A percentile compares a stretch with the other conserved stretches of the same genome.
phyloP scores from a whole-genome alignment of 805 yeast species.

The Huiozyma naganishii region DNA sequence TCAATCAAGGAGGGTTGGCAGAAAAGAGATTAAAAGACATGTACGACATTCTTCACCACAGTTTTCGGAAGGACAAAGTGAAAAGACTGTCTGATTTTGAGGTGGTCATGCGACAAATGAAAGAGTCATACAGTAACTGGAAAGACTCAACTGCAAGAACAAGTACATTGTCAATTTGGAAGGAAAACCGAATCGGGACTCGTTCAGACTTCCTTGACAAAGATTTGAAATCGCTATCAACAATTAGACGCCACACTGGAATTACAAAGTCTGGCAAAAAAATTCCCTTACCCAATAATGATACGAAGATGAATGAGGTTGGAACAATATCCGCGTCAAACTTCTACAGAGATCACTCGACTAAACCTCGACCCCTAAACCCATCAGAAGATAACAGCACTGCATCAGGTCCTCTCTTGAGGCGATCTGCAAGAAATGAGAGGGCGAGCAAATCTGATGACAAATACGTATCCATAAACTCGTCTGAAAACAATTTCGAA shows the following conservation, averaged over 20 bases:
- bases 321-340: neutral
- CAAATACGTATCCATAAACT: conserved; percentile 1
- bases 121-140: too few relatives aligned
- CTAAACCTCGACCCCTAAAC: neutral
- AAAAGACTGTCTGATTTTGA: too few relatives aligned
- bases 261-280: too few relatives aligned
- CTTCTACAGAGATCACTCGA: neutral
- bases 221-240: too few relatives aligned
- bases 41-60: neutral
- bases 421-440: conserved; percentile 6
- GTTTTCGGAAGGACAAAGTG: neutral
- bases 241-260: too few relatives aligned
- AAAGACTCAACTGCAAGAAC: too few relatives aligned
- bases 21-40: neutral
- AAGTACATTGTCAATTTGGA: too few relatives aligned
- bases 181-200: too few relatives aligned
- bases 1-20: neutral
- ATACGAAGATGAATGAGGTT: neutral
- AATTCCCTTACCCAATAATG: neutral
- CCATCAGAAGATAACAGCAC: neutral
- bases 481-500: conserved; percentile 10
- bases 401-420: neutral
- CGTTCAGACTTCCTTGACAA: too few relatives aligned
- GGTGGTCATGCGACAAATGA: too few relatives aligned
- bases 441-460: neutral